Evolutionary conservation across 2,329 filamentous ascomycete genomes (phyloP).

Genomic region (Aspergillus sp.): DNA sequence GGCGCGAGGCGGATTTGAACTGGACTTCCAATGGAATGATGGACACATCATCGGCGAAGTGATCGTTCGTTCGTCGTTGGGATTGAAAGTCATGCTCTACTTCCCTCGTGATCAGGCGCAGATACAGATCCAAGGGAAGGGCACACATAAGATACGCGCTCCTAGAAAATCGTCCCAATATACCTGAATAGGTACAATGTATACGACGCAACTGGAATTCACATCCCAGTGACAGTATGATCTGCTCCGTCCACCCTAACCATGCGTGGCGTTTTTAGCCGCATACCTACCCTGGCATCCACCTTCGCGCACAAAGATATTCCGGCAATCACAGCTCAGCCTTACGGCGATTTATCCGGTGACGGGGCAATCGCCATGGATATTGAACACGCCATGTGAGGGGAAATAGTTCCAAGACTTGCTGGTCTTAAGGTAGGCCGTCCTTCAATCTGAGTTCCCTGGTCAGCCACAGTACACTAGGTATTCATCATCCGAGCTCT

Average conservation of each 20-base stretch:
- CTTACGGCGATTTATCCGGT: neutral
- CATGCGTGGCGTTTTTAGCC: too few species aligned
- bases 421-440: too few species aligned
- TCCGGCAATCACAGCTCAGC: neutral
- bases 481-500: neutral
- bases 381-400: neutral
- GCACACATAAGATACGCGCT: neutral
- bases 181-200: too few species aligned
- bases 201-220: too few species aligned
- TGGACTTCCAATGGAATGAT: slow-evolving; percentile 40
- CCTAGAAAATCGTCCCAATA: too few species aligned
- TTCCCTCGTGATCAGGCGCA: slow-evolving; percentile 18
- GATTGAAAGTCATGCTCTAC: slow-evolving; percentile 14
- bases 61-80: slow-evolving; percentile 14
- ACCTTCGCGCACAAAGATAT: too few species aligned
- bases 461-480: slow-evolving; percentile 2
- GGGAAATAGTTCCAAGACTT: too few species aligned
- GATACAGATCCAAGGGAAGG: slow-evolving; percentile 14
- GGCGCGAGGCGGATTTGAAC: slow-evolving; percentile 36
- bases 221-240: too few species aligned
- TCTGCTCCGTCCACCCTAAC: too few species aligned
- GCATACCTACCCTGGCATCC: too few species aligned
- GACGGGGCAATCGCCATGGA: neutral
- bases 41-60: slow-evolving; percentile 20
- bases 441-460: neutral